Evolutionary conservation across 345 rosid genomes (phyloP).

Genomic region (Bruguiera gymnorhiza): DNA sequence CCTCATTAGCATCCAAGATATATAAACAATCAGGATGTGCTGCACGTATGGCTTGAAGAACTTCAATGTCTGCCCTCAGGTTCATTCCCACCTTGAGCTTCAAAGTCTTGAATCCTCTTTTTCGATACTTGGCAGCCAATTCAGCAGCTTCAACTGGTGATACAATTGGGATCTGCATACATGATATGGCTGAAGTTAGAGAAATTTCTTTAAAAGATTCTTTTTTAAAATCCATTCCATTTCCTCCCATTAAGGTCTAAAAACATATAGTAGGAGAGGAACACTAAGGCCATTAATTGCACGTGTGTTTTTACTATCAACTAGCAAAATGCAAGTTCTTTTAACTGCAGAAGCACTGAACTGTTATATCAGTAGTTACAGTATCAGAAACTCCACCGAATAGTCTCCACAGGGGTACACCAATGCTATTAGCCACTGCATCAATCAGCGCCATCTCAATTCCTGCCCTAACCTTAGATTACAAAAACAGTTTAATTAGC

Average conservation of each 20-base stretch:
- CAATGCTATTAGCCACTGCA: constrained; percentile 73
- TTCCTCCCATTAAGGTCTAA: too few species aligned
- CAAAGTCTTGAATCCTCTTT: constrained; percentile 73
- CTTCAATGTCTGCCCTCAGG: constrained; percentile 65
- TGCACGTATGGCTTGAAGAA: constrained; percentile 76
- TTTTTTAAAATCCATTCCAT: too few species aligned
- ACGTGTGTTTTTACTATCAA: too few species aligned
- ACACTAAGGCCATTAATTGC: too few species aligned
- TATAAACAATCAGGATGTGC: constrained; percentile 73
- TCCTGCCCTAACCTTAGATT: constrained; percentile 75
- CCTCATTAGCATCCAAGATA: constrained; percentile 96
- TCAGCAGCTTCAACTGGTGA: constrained; percentile 68
- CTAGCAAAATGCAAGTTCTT: constrained; percentile 4
- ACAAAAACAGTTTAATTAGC: constrained; percentile 24
- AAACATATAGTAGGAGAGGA: too few species aligned
- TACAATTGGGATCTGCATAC: constrained; percentile 86
- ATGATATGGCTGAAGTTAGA: not conserved
- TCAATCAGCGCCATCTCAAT: constrained; percentile 92
- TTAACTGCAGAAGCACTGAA: constrained; percentile 40
- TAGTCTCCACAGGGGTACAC: constrained; percentile 70
- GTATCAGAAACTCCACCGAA: constrained; percentile 77
- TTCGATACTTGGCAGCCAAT: constrained; percentile 65
- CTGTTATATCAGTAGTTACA: constrained; percentile 83
- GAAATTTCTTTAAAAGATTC: not conserved
- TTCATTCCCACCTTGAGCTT: constrained; percentile 95